These are phyloP conservation scores for Hemisphaericaspora lyxosophila DNA, from an alignment of 1,139 yeast genomes.

Conservation along the genomic window DNA sequence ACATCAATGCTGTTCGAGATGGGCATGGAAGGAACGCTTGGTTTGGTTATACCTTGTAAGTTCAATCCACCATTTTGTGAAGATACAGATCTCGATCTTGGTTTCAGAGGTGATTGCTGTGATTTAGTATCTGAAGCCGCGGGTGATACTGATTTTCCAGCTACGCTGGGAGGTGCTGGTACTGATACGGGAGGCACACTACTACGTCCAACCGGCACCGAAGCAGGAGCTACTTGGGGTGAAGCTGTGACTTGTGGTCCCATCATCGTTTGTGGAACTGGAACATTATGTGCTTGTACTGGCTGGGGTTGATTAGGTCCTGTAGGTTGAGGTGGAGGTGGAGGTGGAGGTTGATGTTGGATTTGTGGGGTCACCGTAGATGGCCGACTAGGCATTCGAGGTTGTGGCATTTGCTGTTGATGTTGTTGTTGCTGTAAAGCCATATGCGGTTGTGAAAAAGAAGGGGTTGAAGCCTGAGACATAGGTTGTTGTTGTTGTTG, in stretches of 20 bases:
- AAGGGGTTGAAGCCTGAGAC: slow-evolving; percentile 1
- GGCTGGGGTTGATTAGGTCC: slow-evolving; percentile 7
- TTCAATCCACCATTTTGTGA: slow-evolving; percentile 12
- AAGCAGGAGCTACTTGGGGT: slow-evolving; percentile 6
- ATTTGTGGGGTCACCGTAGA: slow-evolving; percentile 7
- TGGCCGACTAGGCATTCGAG: slow-evolving; percentile 3
- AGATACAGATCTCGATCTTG: slow-evolving; percentile 4
- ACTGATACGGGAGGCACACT: slow-evolving; percentile 11
- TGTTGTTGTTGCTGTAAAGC: slow-evolving; percentile 8
- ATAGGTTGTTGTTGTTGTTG: slow-evolving; percentile 4
- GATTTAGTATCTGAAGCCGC: slow-evolving; percentile 10
- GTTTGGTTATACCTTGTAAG: slow-evolving; percentile 53
- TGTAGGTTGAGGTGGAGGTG: slow-evolving; percentile 5
- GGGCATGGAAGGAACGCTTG: slow-evolving; percentile 70
- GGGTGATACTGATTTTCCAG: slow-evolving; percentile 12
- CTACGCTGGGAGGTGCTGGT: slow-evolving; percentile 10
- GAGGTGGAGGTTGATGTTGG: slow-evolving; percentile 4
- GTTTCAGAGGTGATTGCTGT: slow-evolving; percentile 8
- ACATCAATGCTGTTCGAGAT: slow-evolving; percentile 69
- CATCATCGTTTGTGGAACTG: slow-evolving; percentile 6
- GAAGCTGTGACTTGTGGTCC: slow-evolving; percentile 8
- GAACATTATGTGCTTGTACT: not conserved
- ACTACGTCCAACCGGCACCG: slow-evolving; percentile 1
- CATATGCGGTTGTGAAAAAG: not conserved
- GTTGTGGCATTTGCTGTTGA: slow-evolving; percentile 8